Conservation (phyloP, 345 rosid genomes). For the Hypericum androsaemum region DNA sequence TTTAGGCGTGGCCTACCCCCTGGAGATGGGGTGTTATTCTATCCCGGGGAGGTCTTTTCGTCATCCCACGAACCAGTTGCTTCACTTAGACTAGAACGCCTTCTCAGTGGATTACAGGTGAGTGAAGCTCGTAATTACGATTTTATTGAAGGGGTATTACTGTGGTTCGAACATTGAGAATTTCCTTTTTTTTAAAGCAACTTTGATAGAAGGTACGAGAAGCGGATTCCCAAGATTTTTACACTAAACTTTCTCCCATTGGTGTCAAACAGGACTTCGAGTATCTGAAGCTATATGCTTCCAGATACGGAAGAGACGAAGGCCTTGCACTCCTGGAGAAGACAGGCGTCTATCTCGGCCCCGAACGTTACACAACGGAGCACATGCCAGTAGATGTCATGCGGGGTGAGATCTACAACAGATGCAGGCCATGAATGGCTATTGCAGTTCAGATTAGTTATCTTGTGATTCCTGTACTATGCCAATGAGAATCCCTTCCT, state of each 20-base stretch:
- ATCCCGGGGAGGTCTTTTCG: constrained; percentile 93
- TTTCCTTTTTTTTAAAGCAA: neutral
- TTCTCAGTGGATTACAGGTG: constrained; percentile 92
- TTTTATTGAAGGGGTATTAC: no score
- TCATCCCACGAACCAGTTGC: constrained; percentile 75
- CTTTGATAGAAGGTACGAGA: no score
- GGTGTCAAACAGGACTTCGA: constrained; percentile 47
- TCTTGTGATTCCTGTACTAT: no score
- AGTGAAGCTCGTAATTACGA: constrained; percentile 11
- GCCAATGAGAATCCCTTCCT: no score
- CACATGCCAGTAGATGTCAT: constrained; percentile 75
- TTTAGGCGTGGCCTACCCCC: constrained; percentile 92
- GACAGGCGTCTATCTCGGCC: constrained; percentile 78
- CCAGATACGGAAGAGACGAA: constrained; percentile 68
- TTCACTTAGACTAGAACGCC: constrained; percentile 79
- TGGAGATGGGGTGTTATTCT: constrained; percentile 85
- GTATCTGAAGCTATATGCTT: constrained; percentile 64
- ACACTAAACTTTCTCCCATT: neutral
- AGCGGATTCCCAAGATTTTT: neutral
- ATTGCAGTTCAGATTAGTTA: no score
- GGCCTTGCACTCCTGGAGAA: constrained; percentile 69
- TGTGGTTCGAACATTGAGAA: neutral
- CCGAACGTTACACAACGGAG: constrained; percentile 80
- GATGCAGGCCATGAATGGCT: constrained; percentile 31
- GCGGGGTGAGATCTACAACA: constrained; percentile 81